These are phyloP conservation scores for Penicillium hesseltinei DNA, from an alignment of 2,329 filamentous ascomycete species.

Conservation along the genomic window DNA sequence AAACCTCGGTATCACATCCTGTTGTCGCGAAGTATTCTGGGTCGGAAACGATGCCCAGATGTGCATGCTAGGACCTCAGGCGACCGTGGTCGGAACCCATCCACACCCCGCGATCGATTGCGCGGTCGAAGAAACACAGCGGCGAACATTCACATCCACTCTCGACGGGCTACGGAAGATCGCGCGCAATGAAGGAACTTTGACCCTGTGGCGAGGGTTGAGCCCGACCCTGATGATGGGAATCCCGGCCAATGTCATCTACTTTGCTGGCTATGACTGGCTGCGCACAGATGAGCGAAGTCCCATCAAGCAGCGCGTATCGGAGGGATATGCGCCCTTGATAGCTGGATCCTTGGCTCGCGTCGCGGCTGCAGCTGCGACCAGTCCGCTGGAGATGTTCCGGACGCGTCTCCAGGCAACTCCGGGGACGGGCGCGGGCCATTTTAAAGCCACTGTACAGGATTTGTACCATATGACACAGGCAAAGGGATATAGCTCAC, in stretches of 20 bases:
- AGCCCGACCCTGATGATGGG: slow-evolving; percentile 95
- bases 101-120: slow-evolving; percentile 61
- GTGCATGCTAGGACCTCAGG: slow-evolving; percentile 64
- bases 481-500: slow-evolving; percentile 69
- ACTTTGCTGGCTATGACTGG: slow-evolving; percentile 98
- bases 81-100: slow-evolving; percentile 42
- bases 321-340: slow-evolving; percentile 74
- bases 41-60: slow-evolving; percentile 79
- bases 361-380: slow-evolving; percentile 74
- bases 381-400: slow-evolving; percentile 92
- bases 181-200: slow-evolving; percentile 82
- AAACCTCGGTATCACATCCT: slow-evolving; percentile 87
- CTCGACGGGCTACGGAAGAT: slow-evolving; percentile 93
- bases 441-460: slow-evolving; percentile 75
- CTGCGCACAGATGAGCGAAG: slow-evolving; percentile 71
- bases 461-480: slow-evolving; percentile 78
- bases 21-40: slow-evolving; percentile 97
- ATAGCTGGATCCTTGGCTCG: slow-evolving; percentile 76
- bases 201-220: slow-evolving; percentile 85
- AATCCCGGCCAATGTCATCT: slow-evolving; percentile 93
- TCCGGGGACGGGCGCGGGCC: slow-evolving; percentile 56
- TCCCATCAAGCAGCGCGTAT: slow-evolving; percentile 63
- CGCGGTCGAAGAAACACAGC: slow-evolving; percentile 81
- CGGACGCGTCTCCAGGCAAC: slow-evolving; percentile 87
- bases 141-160: slow-evolving; percentile 82